A percentile compares a stretch with the other conserved stretches of the same genome.
These are phyloP conservation scores for Ascochyta clinopodiicola DNA, from an alignment of 2,329 filamentous ascomycete species.

Conservation along the genomic window DNA sequence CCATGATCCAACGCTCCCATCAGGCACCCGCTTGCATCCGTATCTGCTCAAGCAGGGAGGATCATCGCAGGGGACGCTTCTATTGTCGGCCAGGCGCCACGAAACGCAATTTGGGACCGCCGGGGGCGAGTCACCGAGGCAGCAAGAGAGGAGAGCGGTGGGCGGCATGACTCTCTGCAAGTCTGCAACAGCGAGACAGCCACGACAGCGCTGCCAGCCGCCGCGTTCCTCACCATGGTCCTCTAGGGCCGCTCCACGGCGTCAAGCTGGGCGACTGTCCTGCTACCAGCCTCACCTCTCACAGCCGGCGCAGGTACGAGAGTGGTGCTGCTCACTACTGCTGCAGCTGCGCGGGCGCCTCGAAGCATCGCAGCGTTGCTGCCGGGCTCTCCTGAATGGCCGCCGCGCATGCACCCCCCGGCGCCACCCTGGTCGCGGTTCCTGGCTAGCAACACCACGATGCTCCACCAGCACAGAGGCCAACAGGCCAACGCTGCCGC, in stretches of 20 bases:
- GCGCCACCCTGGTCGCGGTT: constrained; percentile 27
- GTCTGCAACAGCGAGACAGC: neutral
- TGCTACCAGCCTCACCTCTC: constrained; percentile 19
- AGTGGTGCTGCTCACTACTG: constrained; percentile 27
- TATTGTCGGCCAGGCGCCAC: constrained; percentile 42
- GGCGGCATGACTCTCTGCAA: constrained; percentile 1
- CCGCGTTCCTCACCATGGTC: constrained; percentile 4
- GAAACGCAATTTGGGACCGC: constrained; percentile 41
- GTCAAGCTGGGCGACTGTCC: constrained; percentile 10
- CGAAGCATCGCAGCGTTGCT: constrained; percentile 19
- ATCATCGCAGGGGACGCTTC: constrained; percentile 39
- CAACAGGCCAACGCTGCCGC: constrained; percentile 19
- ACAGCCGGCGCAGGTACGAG: constrained; percentile 20
- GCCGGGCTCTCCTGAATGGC: constrained; percentile 30
- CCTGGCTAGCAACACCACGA: constrained; percentile 26
- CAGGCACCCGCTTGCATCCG: constrained; percentile 38
- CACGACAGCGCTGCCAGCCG: neutral
- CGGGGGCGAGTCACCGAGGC: constrained; percentile 19
- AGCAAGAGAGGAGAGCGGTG: constrained; percentile 15
- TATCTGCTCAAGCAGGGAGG: constrained; percentile 38
- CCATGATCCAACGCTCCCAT: constrained; percentile 17
- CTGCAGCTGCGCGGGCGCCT: constrained; percentile 27
- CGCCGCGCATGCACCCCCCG: constrained; percentile 10
- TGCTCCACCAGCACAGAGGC: constrained; percentile 3
- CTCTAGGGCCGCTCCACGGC: neutral